These are phyloP conservation scores for Inonotus obliquus DNA, from an alignment of 1,284 basidiomycete genomes.

Conservation along the genomic window DNA sequence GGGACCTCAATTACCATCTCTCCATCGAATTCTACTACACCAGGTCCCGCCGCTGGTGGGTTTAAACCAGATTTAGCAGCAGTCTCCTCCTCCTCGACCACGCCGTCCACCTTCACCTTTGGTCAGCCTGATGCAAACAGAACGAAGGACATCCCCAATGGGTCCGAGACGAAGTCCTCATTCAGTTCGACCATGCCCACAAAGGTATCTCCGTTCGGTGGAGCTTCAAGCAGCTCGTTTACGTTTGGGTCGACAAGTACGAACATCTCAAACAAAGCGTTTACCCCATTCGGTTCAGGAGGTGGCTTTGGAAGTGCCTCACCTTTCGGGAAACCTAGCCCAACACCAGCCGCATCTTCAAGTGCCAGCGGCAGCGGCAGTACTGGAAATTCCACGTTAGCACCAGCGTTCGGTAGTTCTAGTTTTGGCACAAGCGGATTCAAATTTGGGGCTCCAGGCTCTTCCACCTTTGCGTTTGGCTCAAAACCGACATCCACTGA, in stretches of 20 bases:
- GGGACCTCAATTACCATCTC: background rate
- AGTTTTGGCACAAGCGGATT: background rate
- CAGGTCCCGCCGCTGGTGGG: background rate
- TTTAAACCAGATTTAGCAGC: constrained; percentile 18
- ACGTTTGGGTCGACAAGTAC: background rate
- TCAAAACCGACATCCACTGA: constrained; percentile 33
- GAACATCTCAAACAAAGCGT: constrained; percentile 1
- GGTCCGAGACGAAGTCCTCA: constrained; percentile 1
- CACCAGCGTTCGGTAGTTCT: constrained; percentile 5
- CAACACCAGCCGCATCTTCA: background rate
- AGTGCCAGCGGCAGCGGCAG: background rate
- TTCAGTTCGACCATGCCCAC: background rate
- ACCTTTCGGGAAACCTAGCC: background rate
- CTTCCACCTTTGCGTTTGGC: constrained; percentile 35
- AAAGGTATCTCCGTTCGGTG: constrained; percentile 15
- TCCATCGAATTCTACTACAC: background rate
- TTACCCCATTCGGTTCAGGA: constrained; percentile 8
- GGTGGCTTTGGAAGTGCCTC: constrained; percentile 4
- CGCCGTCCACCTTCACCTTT: constrained; percentile 23
- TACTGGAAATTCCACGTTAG: background rate
- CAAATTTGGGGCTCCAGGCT: constrained; percentile 27
- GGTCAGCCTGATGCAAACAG: constrained; percentile 13
- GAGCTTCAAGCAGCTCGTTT: constrained; percentile 2
- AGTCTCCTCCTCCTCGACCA: constrained; percentile 13
- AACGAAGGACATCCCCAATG: background rate